Evolutionary conservation across 139 green algal species (phyloP).

Genomic region (Penium margaritaceum): DNA sequence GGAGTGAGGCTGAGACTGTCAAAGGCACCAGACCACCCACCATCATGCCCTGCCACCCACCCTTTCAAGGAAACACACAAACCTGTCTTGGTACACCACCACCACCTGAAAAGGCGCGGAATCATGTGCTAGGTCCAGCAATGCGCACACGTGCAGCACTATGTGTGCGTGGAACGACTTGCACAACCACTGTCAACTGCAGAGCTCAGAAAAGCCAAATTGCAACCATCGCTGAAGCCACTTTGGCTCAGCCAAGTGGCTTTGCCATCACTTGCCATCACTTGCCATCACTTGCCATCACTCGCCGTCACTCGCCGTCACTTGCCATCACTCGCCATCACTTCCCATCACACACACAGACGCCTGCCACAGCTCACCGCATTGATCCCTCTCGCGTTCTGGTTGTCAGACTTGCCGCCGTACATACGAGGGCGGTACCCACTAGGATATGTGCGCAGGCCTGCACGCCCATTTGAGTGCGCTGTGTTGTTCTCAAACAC

Average conservation of each 20-base stretch:
- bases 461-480: constrained; percentile 34
- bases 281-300: neutral
- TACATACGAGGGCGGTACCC: constrained; percentile 11
- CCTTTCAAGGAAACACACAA: too few species aligned
- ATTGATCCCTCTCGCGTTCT: constrained; percentile 8
- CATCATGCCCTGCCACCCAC: too few species aligned
- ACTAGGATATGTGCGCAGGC: constrained; percentile 28
- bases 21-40: too few species aligned
- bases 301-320: neutral
- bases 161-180: too few species aligned
- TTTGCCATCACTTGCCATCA: neutral
- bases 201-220: neutral
- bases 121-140: too few species aligned
- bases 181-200: neutral
- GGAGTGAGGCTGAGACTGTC: too few species aligned
- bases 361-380: constrained; percentile 26
- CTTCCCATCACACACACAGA: neutral
- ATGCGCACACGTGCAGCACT: too few species aligned
- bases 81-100: too few species aligned
- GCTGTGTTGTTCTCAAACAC: constrained; percentile 38
- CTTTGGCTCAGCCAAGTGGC: too few species aligned
- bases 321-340: neutral
- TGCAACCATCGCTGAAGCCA: neutral
- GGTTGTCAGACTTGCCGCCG: neutral
- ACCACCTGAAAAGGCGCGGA: neutral